These are phyloP conservation scores for Mucuna pruriens DNA, from an alignment of 306 rosid genomes.

Conservation along the genomic window DNA sequence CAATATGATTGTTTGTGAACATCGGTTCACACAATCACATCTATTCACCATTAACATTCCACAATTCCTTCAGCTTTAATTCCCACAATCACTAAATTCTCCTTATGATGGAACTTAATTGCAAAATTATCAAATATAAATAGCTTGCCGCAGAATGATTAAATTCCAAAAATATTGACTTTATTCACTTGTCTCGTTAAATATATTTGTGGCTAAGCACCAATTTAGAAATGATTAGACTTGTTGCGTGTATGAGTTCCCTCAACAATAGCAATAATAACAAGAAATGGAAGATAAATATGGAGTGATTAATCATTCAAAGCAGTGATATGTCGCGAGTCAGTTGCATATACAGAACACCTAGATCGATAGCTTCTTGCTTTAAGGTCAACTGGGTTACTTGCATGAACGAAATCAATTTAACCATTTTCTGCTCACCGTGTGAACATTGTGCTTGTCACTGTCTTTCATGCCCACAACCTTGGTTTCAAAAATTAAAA, in stretches of 20 bases:
- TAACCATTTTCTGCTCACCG: constrained; percentile 7
- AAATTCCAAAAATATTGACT: not conserved
- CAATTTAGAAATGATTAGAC: constrained; percentile 22
- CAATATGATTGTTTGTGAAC: too few relatives aligned
- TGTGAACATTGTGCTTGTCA: constrained; percentile 36
- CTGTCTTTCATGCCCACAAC: constrained; percentile 34
- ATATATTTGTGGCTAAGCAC: not conserved
- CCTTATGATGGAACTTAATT: not conserved
- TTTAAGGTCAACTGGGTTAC: constrained; percentile 27
- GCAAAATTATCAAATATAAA: not conserved
- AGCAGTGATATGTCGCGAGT: constrained; percentile 16
- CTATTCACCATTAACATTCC: not conserved
- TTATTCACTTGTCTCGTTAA: not conserved
- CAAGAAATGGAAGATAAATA: not conserved
- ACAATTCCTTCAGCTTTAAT: not conserved
- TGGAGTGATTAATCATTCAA: not conserved
- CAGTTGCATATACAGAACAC: constrained; percentile 31
- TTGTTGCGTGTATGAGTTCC: not conserved
- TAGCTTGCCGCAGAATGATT: not conserved
- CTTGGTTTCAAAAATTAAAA: not conserved
- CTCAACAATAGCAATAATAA: not conserved
- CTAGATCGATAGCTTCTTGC: constrained; percentile 37
- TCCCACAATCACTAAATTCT: not conserved
- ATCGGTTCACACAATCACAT: constrained; percentile 34
- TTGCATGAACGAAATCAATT: constrained; percentile 38